A percentile compares a stretch with the other conserved stretches of the same genome.
phyloP scores from a whole-genome alignment of 345 rosid species.

The Populus euphratica region DNA sequence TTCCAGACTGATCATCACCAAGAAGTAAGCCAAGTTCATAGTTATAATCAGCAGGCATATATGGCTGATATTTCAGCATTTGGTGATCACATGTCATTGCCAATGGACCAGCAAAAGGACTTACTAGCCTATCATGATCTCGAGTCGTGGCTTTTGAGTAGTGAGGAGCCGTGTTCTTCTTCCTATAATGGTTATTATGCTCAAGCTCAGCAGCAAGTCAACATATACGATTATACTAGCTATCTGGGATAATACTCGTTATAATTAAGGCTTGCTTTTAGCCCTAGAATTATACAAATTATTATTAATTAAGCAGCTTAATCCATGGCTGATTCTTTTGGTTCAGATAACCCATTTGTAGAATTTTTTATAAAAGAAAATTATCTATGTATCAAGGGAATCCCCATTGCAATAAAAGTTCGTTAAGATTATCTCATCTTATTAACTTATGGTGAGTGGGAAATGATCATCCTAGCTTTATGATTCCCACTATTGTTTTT shows the following conservation, averaged over 20 bases:
- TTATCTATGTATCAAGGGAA: too few species aligned
- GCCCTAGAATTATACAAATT: background rate
- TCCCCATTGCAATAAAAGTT: too few species aligned
- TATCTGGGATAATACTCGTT: slow-evolving; percentile 13
- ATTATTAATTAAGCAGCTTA: background rate
- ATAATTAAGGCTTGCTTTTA: background rate
- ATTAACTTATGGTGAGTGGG: too few species aligned
- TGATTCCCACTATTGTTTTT: too few species aligned
- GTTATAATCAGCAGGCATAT: background rate
- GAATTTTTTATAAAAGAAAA: too few species aligned
- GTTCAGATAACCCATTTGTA: too few species aligned
- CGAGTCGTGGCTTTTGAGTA: slow-evolving; percentile 21
- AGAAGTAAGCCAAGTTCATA: background rate
- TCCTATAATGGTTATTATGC: background rate
- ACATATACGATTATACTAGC: slow-evolving; percentile 22
- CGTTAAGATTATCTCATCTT: too few species aligned
- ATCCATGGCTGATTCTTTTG: background rate
- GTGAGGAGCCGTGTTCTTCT: background rate
- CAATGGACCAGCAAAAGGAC: background rate
- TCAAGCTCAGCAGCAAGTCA: slow-evolving; percentile 19
- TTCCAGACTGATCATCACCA: background rate
- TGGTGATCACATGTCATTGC: background rate
- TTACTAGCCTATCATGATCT: slow-evolving; percentile 6
- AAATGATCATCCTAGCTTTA: too few species aligned
- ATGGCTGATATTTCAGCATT: background rate